Base-by-base conservation (phyloP, 257 asterid genomes). In the Thymus quinquecostatus region DNA sequence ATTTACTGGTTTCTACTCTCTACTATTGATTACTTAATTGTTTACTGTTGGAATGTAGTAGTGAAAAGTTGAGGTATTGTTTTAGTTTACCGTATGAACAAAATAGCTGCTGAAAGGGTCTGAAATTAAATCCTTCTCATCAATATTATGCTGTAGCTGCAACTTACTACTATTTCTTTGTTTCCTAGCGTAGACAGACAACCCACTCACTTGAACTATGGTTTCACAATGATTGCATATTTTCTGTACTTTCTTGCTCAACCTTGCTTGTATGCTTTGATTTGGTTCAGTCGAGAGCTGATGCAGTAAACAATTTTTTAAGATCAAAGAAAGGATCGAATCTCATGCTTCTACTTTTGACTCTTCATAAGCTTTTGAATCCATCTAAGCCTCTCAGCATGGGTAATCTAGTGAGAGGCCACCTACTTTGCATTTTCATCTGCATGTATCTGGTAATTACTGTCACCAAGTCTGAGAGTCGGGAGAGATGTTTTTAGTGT, bases 111-210 rank as follows among this genome's bases (percentile, higher is more conserved):
- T 73, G 69, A 30, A 64, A 66, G 69, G 45, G 40, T 59, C 21
- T 73, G 29, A 34, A 10, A 53, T 73, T 57, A 32, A 67, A 34
- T 59, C 50, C 53, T 28, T 41, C 33, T 53, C 66, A 53, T 67
- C 57, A 40, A 60, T 60, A 29, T 69, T 62, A 30, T 76, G 79
- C 29, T 10, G 8, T 60, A 66, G 61, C 64, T 33, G 70, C 32
- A 3, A 54, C 60, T 13, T 64, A 50, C 30, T 49, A 14, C 30
- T 45, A 21, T 21, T 21, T 21, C 21, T 58, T n/a, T 57, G 12
- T 33, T 61, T 7, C 9, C 55, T 64, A 74, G 47, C 41, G n/a
- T 54, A 41, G 28, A 45, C 45, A 41, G 28, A 45, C 45, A 43
- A 9, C 30, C 51, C 59, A 56, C 69, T 64, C 41, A 59, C 67